These are phyloP conservation scores for Candida albicans DNA, from an alignment of 1,139 yeast genomes.

Conservation along the genomic window DNA sequence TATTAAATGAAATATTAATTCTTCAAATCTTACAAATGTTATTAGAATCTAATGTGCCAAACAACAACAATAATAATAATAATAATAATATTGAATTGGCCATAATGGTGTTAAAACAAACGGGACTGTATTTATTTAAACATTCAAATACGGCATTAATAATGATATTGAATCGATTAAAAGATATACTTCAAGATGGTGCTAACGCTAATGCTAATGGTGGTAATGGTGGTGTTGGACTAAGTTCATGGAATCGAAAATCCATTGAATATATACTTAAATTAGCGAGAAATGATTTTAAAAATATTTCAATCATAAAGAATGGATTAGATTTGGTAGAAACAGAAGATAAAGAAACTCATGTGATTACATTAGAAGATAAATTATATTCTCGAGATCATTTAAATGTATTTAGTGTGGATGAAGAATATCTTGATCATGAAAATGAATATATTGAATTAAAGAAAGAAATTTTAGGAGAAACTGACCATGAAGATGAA, in stretches of 20 bases:
- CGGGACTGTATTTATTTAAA: slow-evolving; percentile 24
- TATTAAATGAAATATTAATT: slow-evolving; percentile 61
- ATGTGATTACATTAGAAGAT: slow-evolving; percentile 54
- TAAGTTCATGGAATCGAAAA: slow-evolving; percentile 45
- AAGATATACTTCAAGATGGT: slow-evolving; percentile 61
- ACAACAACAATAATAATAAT: no score
- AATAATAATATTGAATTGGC: slow-evolving; percentile 39
- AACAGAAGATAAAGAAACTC: slow-evolving; percentile 62
- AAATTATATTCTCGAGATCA: slow-evolving; percentile 44
- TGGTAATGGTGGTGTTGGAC: no score
- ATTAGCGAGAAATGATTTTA: slow-evolving; percentile 50
- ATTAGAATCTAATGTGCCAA: slow-evolving; percentile 26
- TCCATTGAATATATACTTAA: slow-evolving; percentile 56
- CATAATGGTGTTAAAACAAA: slow-evolving; percentile 24
- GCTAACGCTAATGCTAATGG: no score
- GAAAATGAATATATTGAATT: slow-evolving; percentile 40
- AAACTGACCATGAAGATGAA: slow-evolving; percentile 20
- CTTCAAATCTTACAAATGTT: slow-evolving; percentile 65
- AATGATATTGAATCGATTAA: slow-evolving; percentile 60
- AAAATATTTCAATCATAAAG: slow-evolving; percentile 39
- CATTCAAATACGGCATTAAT: slow-evolving; percentile 31
- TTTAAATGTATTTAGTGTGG: slow-evolving; percentile 54
- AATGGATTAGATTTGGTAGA: slow-evolving; percentile 60
- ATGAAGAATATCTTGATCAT: slow-evolving; percentile 50
- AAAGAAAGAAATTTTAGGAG: slow-evolving; percentile 18